These are phyloP conservation scores for Hippophae gyantsensis DNA, from an alignment of 306 rosid genomes.

Conservation along the genomic window DNA sequence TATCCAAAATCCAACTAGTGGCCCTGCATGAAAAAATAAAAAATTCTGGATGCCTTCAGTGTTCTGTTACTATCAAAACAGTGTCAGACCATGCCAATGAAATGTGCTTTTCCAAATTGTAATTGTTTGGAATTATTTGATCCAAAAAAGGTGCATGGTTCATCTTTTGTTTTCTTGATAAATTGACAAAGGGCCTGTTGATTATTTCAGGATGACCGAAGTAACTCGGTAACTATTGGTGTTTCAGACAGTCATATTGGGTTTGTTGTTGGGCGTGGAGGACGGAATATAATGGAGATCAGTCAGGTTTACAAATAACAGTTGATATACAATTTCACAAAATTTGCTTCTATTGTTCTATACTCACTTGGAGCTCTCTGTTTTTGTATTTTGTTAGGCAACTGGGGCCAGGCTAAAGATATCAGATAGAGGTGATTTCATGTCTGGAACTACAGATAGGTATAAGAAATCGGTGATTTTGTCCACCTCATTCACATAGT, in stretches of 20 bases:
- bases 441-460: constrained; percentile 95
- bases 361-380: constrained; percentile 18
- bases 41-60: too few relatives aligned
- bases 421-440: constrained; percentile 94
- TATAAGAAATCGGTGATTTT: constrained; percentile 11
- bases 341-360: constrained; percentile 1
- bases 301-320: constrained; percentile 61
- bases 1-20: too few relatives aligned
- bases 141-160: background rate
- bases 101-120: too few relatives aligned
- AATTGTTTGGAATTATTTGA: too few relatives aligned
- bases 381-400: constrained; percentile 29
- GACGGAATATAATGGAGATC: constrained; percentile 83
- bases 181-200: background rate
- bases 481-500: background rate
- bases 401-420: constrained; percentile 99
- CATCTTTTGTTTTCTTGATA: background rate
- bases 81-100: too few relatives aligned
- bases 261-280: constrained; percentile 97
- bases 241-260: constrained; percentile 86
- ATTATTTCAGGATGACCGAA: constrained; percentile 70
- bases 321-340: constrained; percentile 3
- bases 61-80: too few relatives aligned
- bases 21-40: too few relatives aligned
- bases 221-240: constrained; percentile 78